Evolutionary conservation across 148 eudicot species (phyloP), one percentile per base, ranked within the genome.

Genomic region (Dysphania ambrosioides): DNA sequence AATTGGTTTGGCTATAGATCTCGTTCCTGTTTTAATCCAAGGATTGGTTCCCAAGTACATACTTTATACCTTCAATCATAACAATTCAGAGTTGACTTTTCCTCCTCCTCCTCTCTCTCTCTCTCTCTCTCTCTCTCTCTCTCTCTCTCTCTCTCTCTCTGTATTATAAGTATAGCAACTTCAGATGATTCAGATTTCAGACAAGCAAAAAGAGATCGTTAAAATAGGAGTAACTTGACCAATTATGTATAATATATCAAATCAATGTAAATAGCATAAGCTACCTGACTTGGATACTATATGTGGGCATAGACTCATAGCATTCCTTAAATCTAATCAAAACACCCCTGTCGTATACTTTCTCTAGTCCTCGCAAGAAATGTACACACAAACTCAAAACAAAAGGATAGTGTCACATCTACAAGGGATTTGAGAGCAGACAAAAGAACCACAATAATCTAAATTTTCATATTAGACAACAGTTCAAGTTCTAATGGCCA

Each of bases 241-340:
- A 47, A 47, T 47, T 47, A 47, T 47, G 51, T 47, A 5, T 19
- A 47, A 55, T 21, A 64, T 63, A 62, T 42, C 40, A 23, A 62
- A 19, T 24, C n/a, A 26, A 47, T 47, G 40, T 23, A 60, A 73
- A 12, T 63, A 32, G 73, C 41, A 79, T 6, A 67, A 11, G 38
- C 41, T 32, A 70, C 59, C 42, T 74, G 40, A 23, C 47, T 15
- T 21, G 60, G 24, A 21, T 55, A 1, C 23, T 47, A 57, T 49
- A 38, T 29, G 21, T 53, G 35, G 49, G 18, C 41, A 26, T 34
- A 36, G 23, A 24, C 26, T 26, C 41, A 19, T 34, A 36, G 30
- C 68, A 56, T 47, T 68, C 19, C 40, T 31, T 23, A 66, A 27
- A 55, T 12, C 29, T 15, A 30, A 27, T 31, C 68, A 67, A 41